A percentile compares a stretch with the other conserved stretches of the same genome.
phyloP scores from a whole-genome alignment of 352 stramenopile species.

The Globisporangium cystogenes region DNA sequence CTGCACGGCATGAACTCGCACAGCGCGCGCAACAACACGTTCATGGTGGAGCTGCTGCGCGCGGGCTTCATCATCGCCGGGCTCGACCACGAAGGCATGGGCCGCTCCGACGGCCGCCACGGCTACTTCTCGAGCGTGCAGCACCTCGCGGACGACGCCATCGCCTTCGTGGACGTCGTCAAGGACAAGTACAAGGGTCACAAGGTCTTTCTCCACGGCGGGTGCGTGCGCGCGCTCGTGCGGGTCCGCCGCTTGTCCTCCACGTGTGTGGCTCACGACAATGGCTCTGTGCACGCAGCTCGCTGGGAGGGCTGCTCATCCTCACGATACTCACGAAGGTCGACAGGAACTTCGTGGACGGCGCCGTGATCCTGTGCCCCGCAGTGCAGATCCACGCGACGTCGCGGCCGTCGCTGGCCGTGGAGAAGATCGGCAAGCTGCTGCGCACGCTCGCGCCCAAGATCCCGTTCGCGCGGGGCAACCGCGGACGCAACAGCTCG shows the following conservation, averaged over 20 bases:
- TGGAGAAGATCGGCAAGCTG: constrained; percentile 46
- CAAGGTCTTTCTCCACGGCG: constrained; percentile 71
- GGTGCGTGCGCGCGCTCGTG: constrained; percentile 20
- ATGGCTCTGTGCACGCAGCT: constrained; percentile 28
- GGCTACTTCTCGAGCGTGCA: constrained; percentile 67
- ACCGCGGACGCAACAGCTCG: constrained; percentile 59
- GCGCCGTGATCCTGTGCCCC: constrained; percentile 64
- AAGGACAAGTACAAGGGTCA: constrained; percentile 53
- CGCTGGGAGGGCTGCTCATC: constrained; percentile 61
- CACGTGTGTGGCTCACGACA: background rate
- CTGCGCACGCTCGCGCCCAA: constrained; percentile 57
- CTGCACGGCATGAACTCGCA: constrained; percentile 78
- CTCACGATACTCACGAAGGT: constrained; percentile 50
- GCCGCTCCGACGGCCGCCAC: constrained; percentile 66
- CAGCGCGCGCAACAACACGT: constrained; percentile 69
- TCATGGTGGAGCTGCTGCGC: constrained; percentile 62
- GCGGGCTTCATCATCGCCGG: constrained; percentile 60
- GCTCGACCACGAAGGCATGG: constrained; percentile 73
- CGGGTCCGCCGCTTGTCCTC: background rate
- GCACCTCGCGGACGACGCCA: constrained; percentile 59
- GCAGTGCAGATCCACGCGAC: constrained; percentile 60
- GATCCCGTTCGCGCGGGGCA: constrained; percentile 49
- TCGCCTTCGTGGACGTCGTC: constrained; percentile 47
- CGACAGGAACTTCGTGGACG: constrained; percentile 44
- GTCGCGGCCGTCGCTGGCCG: constrained; percentile 33